A percentile compares a stretch with the other conserved stretches of the same genome.
phyloP scores from a whole-genome alignment of 108 stramenopile species.

The Mediolabrus comicus region DNA sequence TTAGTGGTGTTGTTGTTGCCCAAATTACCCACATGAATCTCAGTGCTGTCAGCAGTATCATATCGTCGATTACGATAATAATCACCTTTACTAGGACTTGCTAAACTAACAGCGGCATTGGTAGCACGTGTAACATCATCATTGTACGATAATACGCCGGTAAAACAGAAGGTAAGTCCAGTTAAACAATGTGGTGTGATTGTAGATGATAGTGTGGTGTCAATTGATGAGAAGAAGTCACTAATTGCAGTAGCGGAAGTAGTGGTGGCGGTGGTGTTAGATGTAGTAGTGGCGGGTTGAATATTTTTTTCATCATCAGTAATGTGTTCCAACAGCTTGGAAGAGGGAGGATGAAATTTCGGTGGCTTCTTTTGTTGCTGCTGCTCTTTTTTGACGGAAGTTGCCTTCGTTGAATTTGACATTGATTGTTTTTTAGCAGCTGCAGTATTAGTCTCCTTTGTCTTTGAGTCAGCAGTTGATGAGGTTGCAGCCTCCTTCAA shows the following conservation, averaged over 20 bases:
- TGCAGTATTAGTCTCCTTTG: too few species aligned
- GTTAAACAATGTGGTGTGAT: slow-evolving; percentile 29
- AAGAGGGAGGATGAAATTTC: slow-evolving; percentile 39
- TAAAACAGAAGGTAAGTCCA: slow-evolving; percentile 76
- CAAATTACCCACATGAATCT: not conserved
- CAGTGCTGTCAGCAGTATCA: not conserved
- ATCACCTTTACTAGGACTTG: slow-evolving; percentile 17
- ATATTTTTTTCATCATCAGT: slow-evolving; percentile 3
- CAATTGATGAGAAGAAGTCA: not conserved
- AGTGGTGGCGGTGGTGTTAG: not conserved
- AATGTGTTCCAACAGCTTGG: slow-evolving; percentile 17
- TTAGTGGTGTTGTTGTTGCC: too few species aligned
- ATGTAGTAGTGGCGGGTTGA: not conserved
- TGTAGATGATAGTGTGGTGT: not conserved
- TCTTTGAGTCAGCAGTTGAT: slow-evolving; percentile 1
- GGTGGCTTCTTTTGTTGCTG: slow-evolving; percentile 10
- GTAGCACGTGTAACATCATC: not conserved
- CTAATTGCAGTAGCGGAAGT: slow-evolving; percentile 6
- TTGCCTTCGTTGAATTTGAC: too few species aligned
- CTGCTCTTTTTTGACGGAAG: slow-evolving; percentile 3
- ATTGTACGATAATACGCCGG: slow-evolving; percentile 57
- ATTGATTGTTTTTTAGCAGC: not conserved
- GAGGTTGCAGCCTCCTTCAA: not conserved
- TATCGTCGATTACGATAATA: slow-evolving; percentile 27
- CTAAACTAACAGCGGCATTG: slow-evolving; percentile 5